A percentile compares a stretch with the other conserved stretches of the same genome.
Evolutionary conservation across 2,329 filamentous ascomycete genomes (phyloP).

Genomic region (Diplocarpon mali): DNA sequence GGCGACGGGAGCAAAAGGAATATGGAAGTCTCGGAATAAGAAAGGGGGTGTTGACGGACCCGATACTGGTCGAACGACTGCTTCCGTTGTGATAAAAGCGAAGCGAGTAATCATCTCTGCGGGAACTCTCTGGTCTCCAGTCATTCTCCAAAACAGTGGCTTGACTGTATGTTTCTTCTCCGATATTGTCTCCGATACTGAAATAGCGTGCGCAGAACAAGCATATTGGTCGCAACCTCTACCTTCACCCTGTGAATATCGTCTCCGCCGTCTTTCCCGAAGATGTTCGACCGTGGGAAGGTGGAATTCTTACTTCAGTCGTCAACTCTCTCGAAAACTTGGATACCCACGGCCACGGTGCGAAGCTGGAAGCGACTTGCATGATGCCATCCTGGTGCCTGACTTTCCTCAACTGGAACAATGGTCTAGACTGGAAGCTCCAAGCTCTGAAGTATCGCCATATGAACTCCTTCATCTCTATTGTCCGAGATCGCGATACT

Average conservation of each 20-base stretch:
- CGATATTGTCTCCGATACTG: not conserved
- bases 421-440: slow-evolving; percentile 61
- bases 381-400: slow-evolving; percentile 60
- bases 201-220: slow-evolving; percentile 39
- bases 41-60: slow-evolving; percentile 44
- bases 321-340: slow-evolving; percentile 68
- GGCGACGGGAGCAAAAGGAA: slow-evolving; percentile 59
- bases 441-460: slow-evolving; percentile 53
- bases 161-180: slow-evolving; percentile 38
- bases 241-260: slow-evolving; percentile 61
- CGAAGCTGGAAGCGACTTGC: slow-evolving; percentile 63
- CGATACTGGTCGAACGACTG: slow-evolving; percentile 35
- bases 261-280: slow-evolving; percentile 52
- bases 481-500: slow-evolving; percentile 62
- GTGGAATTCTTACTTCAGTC: slow-evolving; percentile 63
- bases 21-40: slow-evolving; percentile 60
- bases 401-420: slow-evolving; percentile 52
- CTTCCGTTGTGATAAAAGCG: slow-evolving; percentile 59
- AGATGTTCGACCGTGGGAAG: slow-evolving; percentile 55
- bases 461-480: slow-evolving; percentile 57
- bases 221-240: slow-evolving; percentile 71
- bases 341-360: slow-evolving; percentile 67
- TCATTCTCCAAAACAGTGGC: slow-evolving; percentile 65
- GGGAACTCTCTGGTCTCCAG: slow-evolving; percentile 63
- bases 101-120: slow-evolving; percentile 68